Base-by-base conservation (phyloP, 768 basidiomycete genomes). In the Mycena olivaceomarginata region DNA sequence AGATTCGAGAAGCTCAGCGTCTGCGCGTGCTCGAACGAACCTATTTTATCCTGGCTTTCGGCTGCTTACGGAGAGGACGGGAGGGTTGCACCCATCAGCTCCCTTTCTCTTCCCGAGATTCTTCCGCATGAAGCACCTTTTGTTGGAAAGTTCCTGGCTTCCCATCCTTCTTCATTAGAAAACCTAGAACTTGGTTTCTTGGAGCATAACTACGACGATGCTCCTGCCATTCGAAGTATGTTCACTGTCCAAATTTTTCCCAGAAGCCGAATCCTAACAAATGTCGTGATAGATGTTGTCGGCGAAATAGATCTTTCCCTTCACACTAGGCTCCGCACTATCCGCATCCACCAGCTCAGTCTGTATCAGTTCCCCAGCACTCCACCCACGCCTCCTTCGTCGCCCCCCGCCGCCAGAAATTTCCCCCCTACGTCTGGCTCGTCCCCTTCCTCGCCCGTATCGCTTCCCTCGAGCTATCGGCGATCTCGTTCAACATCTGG, bases 1-100 rank as follows among this genome's bases (percentile, higher is more conserved):
- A 46, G 82, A 78, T 45, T 89, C 79, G 88, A 88, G 81, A 87
- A 82, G 69, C 86, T 91, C 63, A 85, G 82, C 40, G 77, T 87
- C 53, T 68, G 51, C n/a, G 82, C 82, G 25, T 86, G 82, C 66
- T 76, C 80, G 25, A 79, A 82, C 57, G 65, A 70, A 31, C 82
- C 81, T 40, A 70, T 86, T 37, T 43, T 87, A 22, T 72, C 77
- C 48, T 88, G 86, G 87, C 79, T 86, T 80, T 75, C 77, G 74
- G 37, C 51, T 46, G 73, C 67, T 7, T 43, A 13, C 25, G 40
- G 68, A 66, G 63, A 46, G 53, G 73, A 71, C 51, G 74, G 60
- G 79, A 84, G 13, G 70, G 82, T 75, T 3, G 77, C 76, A 76
- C 83, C 70, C 77, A 70, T 82, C 57, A 81, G 48, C 51, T 81